Percentiles rank a stretch among this genome's conserved stretches.
These are phyloP conservation scores for Fragaria nilgerrensis DNA, from an alignment of 306 rosid species.

Conservation along the genomic window DNA sequence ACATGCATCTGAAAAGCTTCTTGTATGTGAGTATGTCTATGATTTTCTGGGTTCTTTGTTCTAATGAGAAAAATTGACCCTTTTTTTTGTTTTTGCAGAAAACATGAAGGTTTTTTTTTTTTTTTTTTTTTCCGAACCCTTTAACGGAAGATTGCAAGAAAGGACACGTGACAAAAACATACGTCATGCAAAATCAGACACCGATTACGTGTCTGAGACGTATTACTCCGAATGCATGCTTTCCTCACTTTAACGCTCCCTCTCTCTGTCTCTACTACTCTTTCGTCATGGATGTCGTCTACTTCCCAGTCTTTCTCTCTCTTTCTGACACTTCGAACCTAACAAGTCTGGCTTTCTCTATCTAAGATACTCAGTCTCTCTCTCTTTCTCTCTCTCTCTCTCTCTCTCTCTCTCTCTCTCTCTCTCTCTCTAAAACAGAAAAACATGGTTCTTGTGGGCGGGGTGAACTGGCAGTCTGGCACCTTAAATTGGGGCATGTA, in stretches of 20 bases:
- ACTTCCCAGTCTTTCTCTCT: not conserved
- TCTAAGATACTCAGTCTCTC: constrained; percentile 6
- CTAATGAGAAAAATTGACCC: no score
- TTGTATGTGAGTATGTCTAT: no score
- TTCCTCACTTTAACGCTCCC: constrained; percentile 23
- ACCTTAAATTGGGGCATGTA: not conserved
- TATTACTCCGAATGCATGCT: constrained; percentile 43
- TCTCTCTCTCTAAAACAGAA: not conserved
- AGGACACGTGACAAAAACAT: constrained; percentile 42
- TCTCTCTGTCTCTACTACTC: not conserved
- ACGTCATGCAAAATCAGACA: constrained; percentile 38
- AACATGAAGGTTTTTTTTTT: no score
- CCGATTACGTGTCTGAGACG: constrained; percentile 52
- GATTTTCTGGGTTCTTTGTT: no score
- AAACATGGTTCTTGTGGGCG: not conserved
- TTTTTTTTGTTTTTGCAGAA: no score
- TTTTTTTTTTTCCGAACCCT: no score
- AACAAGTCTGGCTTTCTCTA: not conserved
- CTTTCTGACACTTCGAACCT: not conserved
- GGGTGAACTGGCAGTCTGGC: constrained; percentile 4
- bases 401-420: not conserved
- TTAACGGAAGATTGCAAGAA: not conserved
- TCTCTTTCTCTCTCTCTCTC: not conserved
- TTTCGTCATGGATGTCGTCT: constrained; percentile 2
- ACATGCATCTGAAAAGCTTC: no score